These are phyloP conservation scores for Neurospora sp. DNA, from an alignment of 495 filamentous ascomycete species.

Conservation along the genomic window DNA sequence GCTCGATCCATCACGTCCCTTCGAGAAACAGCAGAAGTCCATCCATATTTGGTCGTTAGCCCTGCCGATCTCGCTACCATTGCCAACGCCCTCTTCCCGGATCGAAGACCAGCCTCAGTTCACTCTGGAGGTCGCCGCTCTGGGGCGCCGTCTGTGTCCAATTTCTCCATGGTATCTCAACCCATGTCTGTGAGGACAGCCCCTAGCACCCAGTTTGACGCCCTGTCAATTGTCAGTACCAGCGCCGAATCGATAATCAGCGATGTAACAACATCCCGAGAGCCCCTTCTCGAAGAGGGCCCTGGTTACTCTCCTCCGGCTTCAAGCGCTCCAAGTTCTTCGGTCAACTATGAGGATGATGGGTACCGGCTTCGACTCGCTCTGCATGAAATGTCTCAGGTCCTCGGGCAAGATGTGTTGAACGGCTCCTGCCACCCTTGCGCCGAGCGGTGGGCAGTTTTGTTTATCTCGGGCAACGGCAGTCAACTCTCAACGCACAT, in stretches of 20 bases:
- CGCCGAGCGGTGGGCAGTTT: conserved; percentile 61
- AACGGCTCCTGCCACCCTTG: conserved; percentile 60
- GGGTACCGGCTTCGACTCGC: conserved; percentile 45
- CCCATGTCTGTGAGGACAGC: conserved; percentile 34
- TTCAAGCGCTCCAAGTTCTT: conserved; percentile 21
- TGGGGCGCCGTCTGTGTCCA: conserved; percentile 56
- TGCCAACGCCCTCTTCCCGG: conserved; percentile 62
- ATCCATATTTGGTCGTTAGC: conserved; percentile 61
- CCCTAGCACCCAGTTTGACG: conserved; percentile 37
- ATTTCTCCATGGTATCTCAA: conserved; percentile 43
- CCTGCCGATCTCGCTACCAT: conserved; percentile 63
- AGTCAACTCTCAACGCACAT: conserved; percentile 58
- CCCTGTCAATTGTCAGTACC: conserved; percentile 53
- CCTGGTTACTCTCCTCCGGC: conserved; percentile 33
- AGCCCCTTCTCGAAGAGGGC: conserved; percentile 49
- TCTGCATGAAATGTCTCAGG: conserved; percentile 54
- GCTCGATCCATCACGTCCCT: conserved; percentile 60
- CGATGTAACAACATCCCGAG: conserved; percentile 54
- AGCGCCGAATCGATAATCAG: conserved; percentile 59
- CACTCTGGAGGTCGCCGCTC: conserved; percentile 47
- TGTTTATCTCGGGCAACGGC: conserved; percentile 67
- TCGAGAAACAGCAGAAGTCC: conserved; percentile 58
- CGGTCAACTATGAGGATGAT: conserved; percentile 41
- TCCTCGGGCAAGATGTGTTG: conserved; percentile 47
- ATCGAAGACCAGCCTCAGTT: conserved; percentile 44